phyloP scores from a whole-genome alignment of 805 yeast species.

The Candida boidinii region DNA sequence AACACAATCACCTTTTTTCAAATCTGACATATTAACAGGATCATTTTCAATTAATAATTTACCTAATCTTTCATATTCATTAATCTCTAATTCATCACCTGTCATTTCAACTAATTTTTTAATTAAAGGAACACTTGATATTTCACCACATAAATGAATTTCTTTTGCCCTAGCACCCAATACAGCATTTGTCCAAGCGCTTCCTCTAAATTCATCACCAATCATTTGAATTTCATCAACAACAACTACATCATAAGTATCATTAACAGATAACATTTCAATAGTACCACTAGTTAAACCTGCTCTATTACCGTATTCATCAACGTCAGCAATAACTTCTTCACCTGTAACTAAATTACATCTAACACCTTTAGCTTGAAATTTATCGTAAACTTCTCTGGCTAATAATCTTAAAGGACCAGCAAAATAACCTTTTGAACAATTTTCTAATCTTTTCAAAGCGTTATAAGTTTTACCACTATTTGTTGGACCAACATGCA shows the following conservation, averaged over 20 bases:
- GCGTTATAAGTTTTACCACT: constrained; percentile 92
- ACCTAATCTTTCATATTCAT: constrained; percentile 68
- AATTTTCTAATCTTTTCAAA: constrained; percentile 51
- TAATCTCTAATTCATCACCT: constrained; percentile 74
- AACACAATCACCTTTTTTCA: constrained; percentile 77
- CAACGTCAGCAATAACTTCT: constrained; percentile 68
- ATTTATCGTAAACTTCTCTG: constrained; percentile 81
- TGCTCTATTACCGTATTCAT: constrained; percentile 65
- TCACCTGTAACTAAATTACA: constrained; percentile 96
- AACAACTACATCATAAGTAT: constrained; percentile 75
- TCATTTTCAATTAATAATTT: constrained; percentile 46
- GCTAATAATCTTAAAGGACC: constrained; percentile 91
- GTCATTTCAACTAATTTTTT: constrained; percentile 50
- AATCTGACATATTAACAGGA: constrained; percentile 27
- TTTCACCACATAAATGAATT: constrained; percentile 91
- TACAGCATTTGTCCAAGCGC: constrained; percentile 91
- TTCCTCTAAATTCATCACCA: constrained; percentile 69
- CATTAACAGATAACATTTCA: constrained; percentile 76
- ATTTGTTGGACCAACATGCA: constrained; percentile 98
- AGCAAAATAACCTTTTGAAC: constrained; percentile 80
- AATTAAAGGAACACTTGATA: constrained; percentile 66
- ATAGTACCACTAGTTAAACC: constrained; percentile 80
- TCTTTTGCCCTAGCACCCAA: constrained; percentile 82
- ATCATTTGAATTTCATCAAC: constrained; percentile 97
- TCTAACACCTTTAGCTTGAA: constrained; percentile 52